Conservation (phyloP, 2,329 filamentous ascomycete genomes). For the Sarocladium kiliense region DNA sequence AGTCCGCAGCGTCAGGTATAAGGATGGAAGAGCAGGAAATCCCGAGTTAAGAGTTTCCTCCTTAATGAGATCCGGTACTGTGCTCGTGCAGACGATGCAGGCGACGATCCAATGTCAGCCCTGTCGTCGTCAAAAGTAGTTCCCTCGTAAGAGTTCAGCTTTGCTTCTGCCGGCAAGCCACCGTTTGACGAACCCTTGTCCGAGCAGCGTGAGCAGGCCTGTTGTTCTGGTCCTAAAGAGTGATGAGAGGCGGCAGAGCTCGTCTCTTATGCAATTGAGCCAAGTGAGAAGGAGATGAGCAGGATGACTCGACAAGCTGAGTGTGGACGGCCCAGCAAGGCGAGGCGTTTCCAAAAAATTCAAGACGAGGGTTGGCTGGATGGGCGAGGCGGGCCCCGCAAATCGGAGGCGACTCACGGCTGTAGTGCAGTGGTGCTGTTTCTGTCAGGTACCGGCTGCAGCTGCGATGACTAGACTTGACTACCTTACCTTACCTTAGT, state of each 20-base stretch:
- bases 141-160: neutral
- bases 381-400: slow-evolving; percentile 1
- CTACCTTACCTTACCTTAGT: no score
- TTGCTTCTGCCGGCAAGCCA: neutral
- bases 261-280: neutral
- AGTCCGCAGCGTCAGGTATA: slow-evolving; percentile 5
- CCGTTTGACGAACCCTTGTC: neutral
- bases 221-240: neutral
- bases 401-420: neutral
- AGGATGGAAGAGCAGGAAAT: neutral
- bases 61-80: neutral
- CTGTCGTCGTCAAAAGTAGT: neutral
- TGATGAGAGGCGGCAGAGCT: neutral
- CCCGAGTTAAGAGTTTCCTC: neutral
- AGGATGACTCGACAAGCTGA: neutral
- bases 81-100: neutral
- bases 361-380: neutral
- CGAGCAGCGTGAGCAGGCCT: no score
- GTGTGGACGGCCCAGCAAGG: neutral
- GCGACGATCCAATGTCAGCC: neutral
- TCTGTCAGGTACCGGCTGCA: neutral
- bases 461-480: neutral
- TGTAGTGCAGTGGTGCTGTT: neutral
- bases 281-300: neutral
- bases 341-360: slow-evolving; percentile 2